Evolutionary conservation across 495 filamentous ascomycete genomes (phyloP), one percentile per base, ranked within the genome.

Genomic region (Podospora sp.): DNA sequence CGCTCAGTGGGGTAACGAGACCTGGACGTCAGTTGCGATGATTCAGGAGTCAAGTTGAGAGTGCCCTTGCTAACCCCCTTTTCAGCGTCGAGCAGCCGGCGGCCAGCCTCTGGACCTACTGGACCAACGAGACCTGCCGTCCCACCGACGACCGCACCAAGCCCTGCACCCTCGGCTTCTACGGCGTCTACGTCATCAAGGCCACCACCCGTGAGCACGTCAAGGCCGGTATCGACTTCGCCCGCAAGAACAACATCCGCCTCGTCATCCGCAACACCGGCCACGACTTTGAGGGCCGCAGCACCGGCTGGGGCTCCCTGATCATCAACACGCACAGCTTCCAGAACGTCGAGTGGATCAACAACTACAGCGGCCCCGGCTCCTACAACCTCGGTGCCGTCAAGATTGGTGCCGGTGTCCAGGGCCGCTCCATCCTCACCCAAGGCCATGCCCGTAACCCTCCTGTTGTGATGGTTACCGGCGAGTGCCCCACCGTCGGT

Each of bases 261-360:
- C 72, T 90, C 7, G 79, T 89, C 26, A 76, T 90, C 24, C 81
- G 86, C 24, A 89, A 89, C 67, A 89, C 87, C 0, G 88, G 88
- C 12, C 85, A 88, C 65, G 85, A 84, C 65, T 78, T 83, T 72
- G 75, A 79, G 33, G 86, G 86, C 61, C 84, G 84, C 64, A 83
- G 81, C 7, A 80, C 78, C 12, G 87, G 87, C 65, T 82, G 79
- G 40, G 85, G 86, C 29, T 76, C 86, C 0, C 71, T 91, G 22
- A 75, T 82, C 56, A 78, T 91, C 65, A 89, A 88, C 82, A 91
- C 87, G 18, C 87, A 89, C 68, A 74, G 81, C 60, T 79, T 91
- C 66, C 84, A 88, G 68, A 71, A 79, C 8, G 66, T 86, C 24
- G 60, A 77, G 8, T 81, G 77, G 61, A 68, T 75, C 46, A 67